phyloP scores from a whole-genome alignment of 176 grass and related monocot genomes.

The Elaeis guineensis region DNA sequence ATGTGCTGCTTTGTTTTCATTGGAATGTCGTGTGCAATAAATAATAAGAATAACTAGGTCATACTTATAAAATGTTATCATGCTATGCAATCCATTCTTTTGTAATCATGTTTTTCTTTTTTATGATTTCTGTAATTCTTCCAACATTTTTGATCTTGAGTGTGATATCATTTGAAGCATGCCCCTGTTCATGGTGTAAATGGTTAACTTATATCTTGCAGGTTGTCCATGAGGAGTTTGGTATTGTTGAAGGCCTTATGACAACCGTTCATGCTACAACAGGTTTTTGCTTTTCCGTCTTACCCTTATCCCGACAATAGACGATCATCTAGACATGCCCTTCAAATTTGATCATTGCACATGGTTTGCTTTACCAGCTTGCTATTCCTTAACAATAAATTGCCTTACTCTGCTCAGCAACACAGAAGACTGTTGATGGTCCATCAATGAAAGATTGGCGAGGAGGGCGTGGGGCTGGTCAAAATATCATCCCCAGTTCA shows the following conservation, averaged over 20 bases:
- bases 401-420: slow-evolving; percentile 44
- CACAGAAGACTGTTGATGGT: slow-evolving; percentile 96
- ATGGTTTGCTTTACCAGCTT: not conserved
- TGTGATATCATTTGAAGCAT: not conserved
- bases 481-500: slow-evolving; percentile 99
- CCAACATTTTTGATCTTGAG: no score
- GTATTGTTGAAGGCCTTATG: slow-evolving; percentile 95
- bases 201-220: slow-evolving; percentile 21
- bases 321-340: no score
- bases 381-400: slow-evolving; percentile 4
- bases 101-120: no score
- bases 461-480: slow-evolving; percentile 88
- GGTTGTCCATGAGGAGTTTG: slow-evolving; percentile 99
- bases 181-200: not conserved
- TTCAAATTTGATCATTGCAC: no score
- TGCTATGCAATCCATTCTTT: no score
- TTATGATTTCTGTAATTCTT: not conserved
- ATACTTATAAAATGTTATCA: no score
- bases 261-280: slow-evolving; percentile 98
- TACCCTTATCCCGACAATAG: no score
- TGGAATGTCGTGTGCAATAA: not conserved
- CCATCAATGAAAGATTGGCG: slow-evolving; percentile 97
- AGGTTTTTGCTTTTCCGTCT: slow-evolving; percentile 39
- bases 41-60: no score
- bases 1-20: not conserved